Percentiles rank a stretch among this genome's conserved stretches.
phyloP scores from a whole-genome alignment of 2,329 filamentous ascomycete species.

The Escovopsis weberi region DNA sequence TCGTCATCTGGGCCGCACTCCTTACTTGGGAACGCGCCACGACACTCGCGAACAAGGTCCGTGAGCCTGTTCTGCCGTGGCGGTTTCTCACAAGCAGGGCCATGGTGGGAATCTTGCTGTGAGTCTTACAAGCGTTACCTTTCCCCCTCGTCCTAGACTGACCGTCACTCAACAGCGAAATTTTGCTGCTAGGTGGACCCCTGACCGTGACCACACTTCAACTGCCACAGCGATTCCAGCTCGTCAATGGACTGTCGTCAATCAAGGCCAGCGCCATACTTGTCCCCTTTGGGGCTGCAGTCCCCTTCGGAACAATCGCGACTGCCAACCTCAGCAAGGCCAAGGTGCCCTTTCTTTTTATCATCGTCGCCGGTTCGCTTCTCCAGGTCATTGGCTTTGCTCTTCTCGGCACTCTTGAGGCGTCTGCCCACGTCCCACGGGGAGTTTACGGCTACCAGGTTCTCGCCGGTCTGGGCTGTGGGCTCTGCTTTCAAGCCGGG shows the following conservation, averaged over 20 bases:
- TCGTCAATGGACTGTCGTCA: constrained; percentile 6
- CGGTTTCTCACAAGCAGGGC: background rate
- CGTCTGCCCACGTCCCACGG: background rate
- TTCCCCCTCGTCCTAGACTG: background rate
- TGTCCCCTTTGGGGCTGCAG: constrained; percentile 6
- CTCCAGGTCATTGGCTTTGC: background rate
- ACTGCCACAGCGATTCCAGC: constrained; percentile 10
- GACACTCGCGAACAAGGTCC: background rate
- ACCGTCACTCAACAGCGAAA: background rate
- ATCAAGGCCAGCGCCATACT: constrained; percentile 8
- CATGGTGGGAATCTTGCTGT: background rate
- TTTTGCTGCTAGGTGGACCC: constrained; percentile 1
- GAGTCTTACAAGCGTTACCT: background rate
- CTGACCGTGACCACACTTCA: constrained; percentile 5
- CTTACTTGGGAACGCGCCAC: background rate
- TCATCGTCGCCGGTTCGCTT: background rate
- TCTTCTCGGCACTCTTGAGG: background rate
- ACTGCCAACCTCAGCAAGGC: background rate
- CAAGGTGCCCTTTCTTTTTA: background rate
- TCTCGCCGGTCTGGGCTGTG: constrained; percentile 2
- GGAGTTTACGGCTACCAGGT: constrained; percentile 1
- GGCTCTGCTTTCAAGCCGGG: background rate
- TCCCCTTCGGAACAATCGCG: background rate
- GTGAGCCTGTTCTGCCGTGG: background rate
- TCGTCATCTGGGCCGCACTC: background rate